Base-by-base conservation (phyloP, 495 filamentous ascomycete genomes). In the Penicillium samsonianum region DNA sequence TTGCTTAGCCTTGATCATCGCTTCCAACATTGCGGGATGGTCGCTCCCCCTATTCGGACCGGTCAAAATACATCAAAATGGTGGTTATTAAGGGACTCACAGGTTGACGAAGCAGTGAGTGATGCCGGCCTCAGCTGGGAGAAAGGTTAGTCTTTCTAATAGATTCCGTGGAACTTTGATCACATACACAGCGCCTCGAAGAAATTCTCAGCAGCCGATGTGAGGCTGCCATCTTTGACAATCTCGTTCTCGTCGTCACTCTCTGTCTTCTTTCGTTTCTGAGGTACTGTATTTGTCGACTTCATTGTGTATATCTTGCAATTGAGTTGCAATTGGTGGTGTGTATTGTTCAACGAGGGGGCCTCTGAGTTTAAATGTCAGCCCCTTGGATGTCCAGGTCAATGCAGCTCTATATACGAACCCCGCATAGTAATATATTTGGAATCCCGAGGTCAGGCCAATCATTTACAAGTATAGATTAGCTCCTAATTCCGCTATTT, bases 21-120 rank as follows among this genome's bases (percentile, higher is more conserved):
- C 90, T 74, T 96, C 92, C 59, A 96, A 82, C 62, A 96, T 93
- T 59, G 79, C 84, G 17, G 91, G 91, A 68, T 96, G 91, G 67
- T 96, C 91, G 26, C 88, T 90, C 25, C 92, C 92, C 20, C 64
- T 67, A 44, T 33, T n/a, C n/a, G 5, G 23, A 33, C 16, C 10
- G 14, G 58, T 64, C 23, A 66, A 30, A 10, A n/a, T 12, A n/a
- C 4, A 1, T 16, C 7, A 20, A 40, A 9, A 1, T 4, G 7
- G 19, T 12, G 23, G n/a, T 25, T n/a, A 19, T 12, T 16, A 5
- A 50, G 20, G 40, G 19, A 54, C 64, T 35, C 50, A 62, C 64
- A 67, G 25, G 50, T 67, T 67, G 20, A 64, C 64, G 50, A 67
- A 67, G 35, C 64, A 67, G 35, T 67, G 53, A 0, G 61, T 59